A percentile compares a stretch with the other conserved stretches of the same genome.
These are phyloP conservation scores for Oryza coarctata DNA, from an alignment of 176 grass and related monocot genomes.

Conservation along the genomic window DNA sequence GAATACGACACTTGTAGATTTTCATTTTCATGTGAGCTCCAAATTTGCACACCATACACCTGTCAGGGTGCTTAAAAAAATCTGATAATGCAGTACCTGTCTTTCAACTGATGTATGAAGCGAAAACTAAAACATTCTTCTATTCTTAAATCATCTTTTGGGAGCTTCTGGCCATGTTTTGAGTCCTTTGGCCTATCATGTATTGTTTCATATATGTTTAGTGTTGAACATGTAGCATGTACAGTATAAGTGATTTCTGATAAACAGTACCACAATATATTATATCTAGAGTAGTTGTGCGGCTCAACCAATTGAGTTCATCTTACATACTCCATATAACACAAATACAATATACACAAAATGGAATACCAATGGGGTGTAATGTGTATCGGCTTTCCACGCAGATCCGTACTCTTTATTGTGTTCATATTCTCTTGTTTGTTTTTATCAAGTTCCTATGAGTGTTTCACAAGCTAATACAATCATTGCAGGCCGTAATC, in stretches of 20 bases:
- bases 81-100: neutral
- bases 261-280: neutral
- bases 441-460: neutral
- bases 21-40: neutral
- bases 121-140: neutral
- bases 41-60: neutral
- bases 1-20: neutral
- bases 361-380: neutral
- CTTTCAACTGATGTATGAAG: neutral
- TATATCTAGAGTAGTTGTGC: no score
- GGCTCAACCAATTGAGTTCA: neutral
- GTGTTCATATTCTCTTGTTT: neutral
- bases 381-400: neutral
- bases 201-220: constrained; percentile 1
- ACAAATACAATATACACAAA: neutral
- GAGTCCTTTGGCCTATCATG: neutral
- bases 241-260: neutral
- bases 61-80: neutral
- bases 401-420: neutral
- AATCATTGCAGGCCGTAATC: constrained; percentile 57
- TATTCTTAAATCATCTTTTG: neutral
- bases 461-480: constrained; percentile 11
- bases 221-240: neutral
- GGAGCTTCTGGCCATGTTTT: constrained; percentile 6
- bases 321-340: neutral